Conservation (phyloP, 2,329 filamentous ascomycete genomes). For the Meredithiella fracta region DNA sequence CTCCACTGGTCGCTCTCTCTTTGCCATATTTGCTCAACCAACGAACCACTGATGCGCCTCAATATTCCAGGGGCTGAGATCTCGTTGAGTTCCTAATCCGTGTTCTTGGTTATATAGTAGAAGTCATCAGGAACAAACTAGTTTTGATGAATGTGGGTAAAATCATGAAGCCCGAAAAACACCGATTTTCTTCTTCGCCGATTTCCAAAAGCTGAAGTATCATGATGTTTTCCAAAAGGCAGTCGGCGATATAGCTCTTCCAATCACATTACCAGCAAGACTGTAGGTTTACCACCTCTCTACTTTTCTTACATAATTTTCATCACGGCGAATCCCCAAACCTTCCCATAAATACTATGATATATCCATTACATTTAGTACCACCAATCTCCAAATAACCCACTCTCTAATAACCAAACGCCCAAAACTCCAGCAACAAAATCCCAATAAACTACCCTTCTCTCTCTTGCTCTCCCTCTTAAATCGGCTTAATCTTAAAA, state of each 20-base stretch:
- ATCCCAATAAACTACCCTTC: background rate
- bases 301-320: too few relatives aligned
- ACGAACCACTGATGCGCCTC: background rate
- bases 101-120: background rate
- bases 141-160: too few relatives aligned
- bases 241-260: too few relatives aligned
- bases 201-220: too few relatives aligned
- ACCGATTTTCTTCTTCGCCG: too few relatives aligned
- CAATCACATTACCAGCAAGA: too few relatives aligned
- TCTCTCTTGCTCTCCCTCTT: conserved; percentile 11
- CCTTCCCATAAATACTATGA: background rate
- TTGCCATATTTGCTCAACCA: background rate
- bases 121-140: background rate
- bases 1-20: background rate
- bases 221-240: too few relatives aligned
- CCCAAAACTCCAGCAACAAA: conserved; percentile 5
- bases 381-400: background rate
- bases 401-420: background rate
- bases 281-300: too few relatives aligned
- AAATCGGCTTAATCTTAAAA: conserved; percentile 86
- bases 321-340: too few relatives aligned
- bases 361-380: background rate
- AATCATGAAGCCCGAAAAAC: too few relatives aligned
- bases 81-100: background rate
- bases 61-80: background rate